phyloP scores from a whole-genome alignment of 306 rosid species.

The Vicia faba region DNA sequence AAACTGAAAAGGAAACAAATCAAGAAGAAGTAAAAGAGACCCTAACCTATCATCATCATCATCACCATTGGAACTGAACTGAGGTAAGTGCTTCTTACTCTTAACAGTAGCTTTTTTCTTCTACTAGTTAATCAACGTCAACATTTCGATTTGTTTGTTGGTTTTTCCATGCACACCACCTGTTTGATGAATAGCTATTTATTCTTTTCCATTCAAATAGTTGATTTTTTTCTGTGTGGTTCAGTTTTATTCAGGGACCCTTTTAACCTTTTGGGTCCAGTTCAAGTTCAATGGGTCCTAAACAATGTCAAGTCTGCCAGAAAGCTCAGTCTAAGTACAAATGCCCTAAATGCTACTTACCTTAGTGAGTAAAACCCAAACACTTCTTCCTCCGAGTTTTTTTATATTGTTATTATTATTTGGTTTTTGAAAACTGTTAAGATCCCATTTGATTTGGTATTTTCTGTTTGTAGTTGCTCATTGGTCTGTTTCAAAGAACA shows the following conservation, averaged over 20 bases:
- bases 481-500: constrained; percentile 79
- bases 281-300: constrained; percentile 58
- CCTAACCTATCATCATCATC: not conserved
- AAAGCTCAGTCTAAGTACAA: constrained; percentile 75
- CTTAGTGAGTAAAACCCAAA: constrained; percentile 54
- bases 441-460: constrained; percentile 30
- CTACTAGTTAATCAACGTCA: not conserved
- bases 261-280: not conserved
- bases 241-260: not conserved
- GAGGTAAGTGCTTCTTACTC: not conserved
- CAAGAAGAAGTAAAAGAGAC: not conserved
- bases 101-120: not conserved
- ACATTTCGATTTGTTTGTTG: not conserved
- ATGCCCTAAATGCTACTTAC: constrained; percentile 73
- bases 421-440: not conserved
- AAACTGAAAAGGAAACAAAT: not conserved
- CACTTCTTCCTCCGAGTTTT: not conserved
- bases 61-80: too few relatives aligned
- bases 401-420: not conserved
- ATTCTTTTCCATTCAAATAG: not conserved
- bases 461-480: constrained; percentile 59
- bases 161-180: not conserved
- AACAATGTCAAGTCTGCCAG: constrained; percentile 70
- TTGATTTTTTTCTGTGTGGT: constrained; percentile 5
- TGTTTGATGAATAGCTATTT: not conserved